Base-by-base conservation (phyloP, 1,284 basidiomycete species). In the Puccinia polysora region DNA sequence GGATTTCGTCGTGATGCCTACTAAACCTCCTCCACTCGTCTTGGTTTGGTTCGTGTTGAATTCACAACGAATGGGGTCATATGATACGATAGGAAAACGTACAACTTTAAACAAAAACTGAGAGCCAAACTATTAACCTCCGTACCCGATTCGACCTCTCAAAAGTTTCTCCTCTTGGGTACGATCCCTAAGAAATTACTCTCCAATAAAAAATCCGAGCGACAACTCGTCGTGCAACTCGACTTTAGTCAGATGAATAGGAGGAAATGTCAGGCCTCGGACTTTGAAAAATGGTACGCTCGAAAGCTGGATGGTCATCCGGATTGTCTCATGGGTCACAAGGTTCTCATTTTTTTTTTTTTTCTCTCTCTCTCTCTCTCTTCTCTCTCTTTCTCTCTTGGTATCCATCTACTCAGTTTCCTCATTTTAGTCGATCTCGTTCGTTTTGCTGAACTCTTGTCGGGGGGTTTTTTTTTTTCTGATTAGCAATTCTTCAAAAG, bases 251-350 rank as follows among this genome's bases (percentile, higher is more conserved):
- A 84, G 0, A 84, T 88, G 15, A 83, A 86, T 68, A 82, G 85
- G 56, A 84, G 86, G 45, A 85, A 94, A 78, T 97, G 95, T 75
- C 80, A 73, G 0, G 85, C 87, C 0, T 74, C 76, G 6, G 96
- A 97, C 79, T 89, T 91, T 77, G 93, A 97, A 80, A 84, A 81
- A 73, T 98, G 93, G 93, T 89, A 90, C 80, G 92, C 90, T 4
- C 83, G 89, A 62, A 82, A 84, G 20, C 81, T 82, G 10, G 82
- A 83, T 47, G 84, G 84, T 4, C 84, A 84, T n/a, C 76, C 81
- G 40, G 86, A 91, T 76, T 98, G 95, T 81, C 81, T 98, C 28
- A 94, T 98, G 91, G 95, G 95, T 1, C 91, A 91, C 79, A 93
- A 89, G 85, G 90, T 89, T 74, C 50, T 83, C 78, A n/a, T n/a